Percentiles rank a stretch among this genome's conserved stretches.
phyloP scores from a whole-genome alignment of 345 rosid genomes.

The Litchi chinensis region DNA sequence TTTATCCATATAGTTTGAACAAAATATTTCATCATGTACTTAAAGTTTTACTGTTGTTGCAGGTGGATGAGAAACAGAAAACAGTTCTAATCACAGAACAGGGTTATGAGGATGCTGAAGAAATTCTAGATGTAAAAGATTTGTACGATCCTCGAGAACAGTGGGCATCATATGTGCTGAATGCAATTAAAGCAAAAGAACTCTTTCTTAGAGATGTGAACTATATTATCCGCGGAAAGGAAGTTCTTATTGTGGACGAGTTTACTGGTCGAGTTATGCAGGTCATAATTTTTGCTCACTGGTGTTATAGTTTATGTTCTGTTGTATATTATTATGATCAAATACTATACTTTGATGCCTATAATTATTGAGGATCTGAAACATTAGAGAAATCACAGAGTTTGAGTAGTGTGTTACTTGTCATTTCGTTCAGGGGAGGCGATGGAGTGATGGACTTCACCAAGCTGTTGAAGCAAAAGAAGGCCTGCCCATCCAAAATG shows the following conservation, averaged over 20 bases:
- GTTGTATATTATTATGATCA: background rate
- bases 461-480: slow-evolving; percentile 99
- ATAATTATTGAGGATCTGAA: background rate
- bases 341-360: background rate
- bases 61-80: slow-evolving; percentile 98
- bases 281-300: slow-evolving; percentile 42
- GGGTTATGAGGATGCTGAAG: slow-evolving; percentile 97
- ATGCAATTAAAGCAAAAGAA: slow-evolving; percentile 96
- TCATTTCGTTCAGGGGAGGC: slow-evolving; percentile 65
- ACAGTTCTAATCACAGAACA: slow-evolving; percentile 90
- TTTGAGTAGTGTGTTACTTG: slow-evolving; percentile 11
- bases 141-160: slow-evolving; percentile 97
- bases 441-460: slow-evolving; percentile 99
- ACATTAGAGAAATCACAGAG: background rate
- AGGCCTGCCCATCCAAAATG: slow-evolving; percentile 93
- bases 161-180: slow-evolving; percentile 88
- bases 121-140: slow-evolving; percentile 86
- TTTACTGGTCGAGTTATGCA: slow-evolving; percentile 99
- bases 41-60: slow-evolving; percentile 27
- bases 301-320: background rate
- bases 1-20: slow-evolving; percentile 12
- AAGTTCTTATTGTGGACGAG: slow-evolving; percentile 97
- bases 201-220: slow-evolving; percentile 93
- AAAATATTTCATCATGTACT: slow-evolving; percentile 11
- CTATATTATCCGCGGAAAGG: slow-evolving; percentile 90